These are phyloP conservation scores for Carallia brachiata DNA, from an alignment of 345 rosid genomes.

Conservation along the genomic window DNA sequence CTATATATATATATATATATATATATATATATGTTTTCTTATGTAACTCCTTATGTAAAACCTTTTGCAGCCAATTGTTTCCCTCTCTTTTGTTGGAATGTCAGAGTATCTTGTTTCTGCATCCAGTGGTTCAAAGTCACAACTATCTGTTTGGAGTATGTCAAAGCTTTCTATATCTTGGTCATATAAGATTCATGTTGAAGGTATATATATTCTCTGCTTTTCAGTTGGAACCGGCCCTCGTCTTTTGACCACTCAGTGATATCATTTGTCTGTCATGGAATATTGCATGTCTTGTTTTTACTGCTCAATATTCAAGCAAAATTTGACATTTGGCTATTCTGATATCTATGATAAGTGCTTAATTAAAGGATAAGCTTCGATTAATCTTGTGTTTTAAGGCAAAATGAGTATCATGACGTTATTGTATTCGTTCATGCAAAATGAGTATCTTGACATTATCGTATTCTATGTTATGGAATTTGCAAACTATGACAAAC, in stretches of 20 bases:
- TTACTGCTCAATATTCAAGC: not conserved
- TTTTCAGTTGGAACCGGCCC: not conserved
- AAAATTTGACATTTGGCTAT: not conserved
- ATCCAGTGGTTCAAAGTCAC: constrained; percentile 57
- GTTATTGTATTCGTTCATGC: no score
- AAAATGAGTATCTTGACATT: no score
- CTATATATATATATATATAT: no score
- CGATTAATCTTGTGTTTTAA: not conserved
- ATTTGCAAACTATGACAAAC: no score
- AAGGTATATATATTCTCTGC: constrained; percentile 47
- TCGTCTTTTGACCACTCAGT: not conserved
- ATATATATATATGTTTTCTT: not conserved
- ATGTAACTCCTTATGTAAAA: constrained; percentile 7
- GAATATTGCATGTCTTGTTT: not conserved
- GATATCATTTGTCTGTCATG: not conserved
- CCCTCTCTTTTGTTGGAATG: constrained; percentile 63
- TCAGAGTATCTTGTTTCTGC: constrained; percentile 80
- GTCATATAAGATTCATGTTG: constrained; percentile 76
- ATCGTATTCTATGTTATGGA: no score
- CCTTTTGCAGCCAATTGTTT: constrained; percentile 60
- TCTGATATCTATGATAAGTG: not conserved
- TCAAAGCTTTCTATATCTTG: constrained; percentile 62
- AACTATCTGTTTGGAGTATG: constrained; percentile 76
- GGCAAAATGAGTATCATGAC: no score
- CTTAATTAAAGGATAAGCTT: not conserved